Conservation (phyloP, 2,329 filamentous ascomycete genomes). For the Aspergillus amoenus region DNA sequence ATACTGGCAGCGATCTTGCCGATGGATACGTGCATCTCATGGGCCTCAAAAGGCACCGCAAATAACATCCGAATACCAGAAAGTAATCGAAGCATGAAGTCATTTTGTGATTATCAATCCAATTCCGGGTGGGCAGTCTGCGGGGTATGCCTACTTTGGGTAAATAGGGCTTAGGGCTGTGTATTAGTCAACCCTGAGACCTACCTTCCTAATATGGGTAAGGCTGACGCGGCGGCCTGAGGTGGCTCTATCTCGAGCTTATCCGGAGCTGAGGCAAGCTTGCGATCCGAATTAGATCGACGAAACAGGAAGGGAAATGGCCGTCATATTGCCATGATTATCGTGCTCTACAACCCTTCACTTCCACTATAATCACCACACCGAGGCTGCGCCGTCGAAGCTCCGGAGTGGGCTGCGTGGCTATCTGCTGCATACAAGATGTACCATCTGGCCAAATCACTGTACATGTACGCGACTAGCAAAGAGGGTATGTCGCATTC, state of each 20-base stretch:
- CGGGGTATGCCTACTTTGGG: constrained; percentile 2
- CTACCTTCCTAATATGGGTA: constrained; percentile 26
- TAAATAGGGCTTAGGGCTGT: constrained; percentile 21
- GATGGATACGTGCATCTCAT: not conserved
- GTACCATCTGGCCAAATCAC: constrained; percentile 94
- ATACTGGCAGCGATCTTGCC: not conserved
- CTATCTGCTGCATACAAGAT: constrained; percentile 50
- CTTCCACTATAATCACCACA: constrained; percentile 14
- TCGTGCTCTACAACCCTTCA: constrained; percentile 5
- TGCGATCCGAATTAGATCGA: not conserved
- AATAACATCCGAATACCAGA: not conserved
- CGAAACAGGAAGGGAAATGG: constrained; percentile 2
- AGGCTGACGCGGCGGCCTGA: constrained; percentile 23
- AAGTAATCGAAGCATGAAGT: constrained; percentile 1
- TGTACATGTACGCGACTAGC: constrained; percentile 93
- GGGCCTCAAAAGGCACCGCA: not conserved
- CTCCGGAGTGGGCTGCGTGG: constrained; percentile 12
- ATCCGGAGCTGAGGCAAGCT: not conserved
- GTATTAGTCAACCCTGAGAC: constrained; percentile 22
- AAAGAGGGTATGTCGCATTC: constrained; percentile 71
- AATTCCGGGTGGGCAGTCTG: not conserved
- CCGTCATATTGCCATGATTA: constrained; percentile 24
- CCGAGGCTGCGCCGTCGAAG: constrained; percentile 18
- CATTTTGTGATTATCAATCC: constrained; percentile 7
- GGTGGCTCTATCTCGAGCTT: constrained; percentile 2